A percentile compares a stretch with the other conserved stretches of the same genome.
Conservation (phyloP, 306 rosid species). For the Sicyos edulis region DNA sequence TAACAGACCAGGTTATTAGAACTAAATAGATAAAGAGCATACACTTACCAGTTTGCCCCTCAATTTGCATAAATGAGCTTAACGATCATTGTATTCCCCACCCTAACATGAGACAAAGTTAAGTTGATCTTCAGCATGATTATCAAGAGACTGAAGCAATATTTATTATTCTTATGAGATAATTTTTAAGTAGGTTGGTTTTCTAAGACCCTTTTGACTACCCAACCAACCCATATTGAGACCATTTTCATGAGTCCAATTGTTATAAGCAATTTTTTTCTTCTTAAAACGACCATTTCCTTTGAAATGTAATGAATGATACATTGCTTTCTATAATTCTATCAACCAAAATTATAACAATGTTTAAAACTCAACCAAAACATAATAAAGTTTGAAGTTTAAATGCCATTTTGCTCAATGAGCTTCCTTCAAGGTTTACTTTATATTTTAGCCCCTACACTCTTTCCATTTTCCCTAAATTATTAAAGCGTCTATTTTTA, state of each 20-base stretch:
- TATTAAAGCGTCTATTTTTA: neutral
- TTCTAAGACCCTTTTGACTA: too few relatives aligned
- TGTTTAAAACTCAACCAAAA: neutral
- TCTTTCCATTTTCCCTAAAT: neutral
- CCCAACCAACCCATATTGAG: too few relatives aligned
- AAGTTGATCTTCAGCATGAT: neutral
- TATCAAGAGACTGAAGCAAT: neutral
- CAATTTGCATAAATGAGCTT: neutral
- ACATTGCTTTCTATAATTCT: too few relatives aligned
- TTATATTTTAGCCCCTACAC: neutral
- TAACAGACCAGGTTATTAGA: too few relatives aligned
- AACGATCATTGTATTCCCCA: too few relatives aligned
- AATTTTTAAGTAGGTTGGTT: too few relatives aligned
- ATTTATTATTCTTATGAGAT: too few relatives aligned
- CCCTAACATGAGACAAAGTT: neutral
- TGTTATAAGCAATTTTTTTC: too few relatives aligned
- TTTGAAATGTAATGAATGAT: too few relatives aligned
- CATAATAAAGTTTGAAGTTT: neutral
- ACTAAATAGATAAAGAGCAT: slow-evolving; percentile 10
- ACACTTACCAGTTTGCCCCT: slow-evolving; percentile 81
- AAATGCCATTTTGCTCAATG: neutral
- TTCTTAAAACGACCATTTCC: too few relatives aligned
- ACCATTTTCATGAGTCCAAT: too few relatives aligned
- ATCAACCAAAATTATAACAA: too few relatives aligned
- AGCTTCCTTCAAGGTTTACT: neutral